Percentiles rank a stretch among this genome's conserved stretches.
phyloP scores from a whole-genome alignment of 345 rosid species.

The Abelmoschus esculentus region DNA sequence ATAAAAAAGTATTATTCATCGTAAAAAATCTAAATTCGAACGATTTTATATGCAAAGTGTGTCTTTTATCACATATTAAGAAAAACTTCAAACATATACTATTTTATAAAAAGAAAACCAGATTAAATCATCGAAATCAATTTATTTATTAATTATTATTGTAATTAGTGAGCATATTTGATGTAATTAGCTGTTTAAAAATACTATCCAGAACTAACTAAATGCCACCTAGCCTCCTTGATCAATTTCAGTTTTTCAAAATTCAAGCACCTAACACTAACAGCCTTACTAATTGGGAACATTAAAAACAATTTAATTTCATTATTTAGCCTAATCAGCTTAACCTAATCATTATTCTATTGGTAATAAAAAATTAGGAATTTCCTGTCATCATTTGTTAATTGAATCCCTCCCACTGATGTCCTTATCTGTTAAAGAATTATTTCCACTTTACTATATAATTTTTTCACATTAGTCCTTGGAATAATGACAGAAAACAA shows the following conservation, averaged over 20 bases:
- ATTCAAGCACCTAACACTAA: neutral
- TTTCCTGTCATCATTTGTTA: neutral
- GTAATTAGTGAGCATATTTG: neutral
- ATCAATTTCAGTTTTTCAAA: neutral
- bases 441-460: neutral
- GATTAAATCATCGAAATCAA: too few species aligned
- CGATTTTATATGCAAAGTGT: too few species aligned
- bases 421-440: constrained; percentile 13
- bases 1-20: too few species aligned
- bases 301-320: neutral
- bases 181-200: neutral
- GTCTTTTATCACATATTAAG: too few species aligned
- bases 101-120: too few species aligned
- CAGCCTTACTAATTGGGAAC: neutral
- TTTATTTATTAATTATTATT: neutral
- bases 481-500: neutral
- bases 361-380: neutral
- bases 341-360: neutral
- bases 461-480: constrained; percentile 3
- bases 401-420: neutral
- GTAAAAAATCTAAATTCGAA: too few species aligned
- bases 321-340: neutral
- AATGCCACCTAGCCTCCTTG: neutral
- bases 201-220: neutral
- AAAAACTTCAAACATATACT: too few species aligned